Evolutionary conservation across 495 filamentous ascomycete genomes (phyloP), one percentile per base, ranked within the genome.

Genomic region (Venustampulla echinocandica): DNA sequence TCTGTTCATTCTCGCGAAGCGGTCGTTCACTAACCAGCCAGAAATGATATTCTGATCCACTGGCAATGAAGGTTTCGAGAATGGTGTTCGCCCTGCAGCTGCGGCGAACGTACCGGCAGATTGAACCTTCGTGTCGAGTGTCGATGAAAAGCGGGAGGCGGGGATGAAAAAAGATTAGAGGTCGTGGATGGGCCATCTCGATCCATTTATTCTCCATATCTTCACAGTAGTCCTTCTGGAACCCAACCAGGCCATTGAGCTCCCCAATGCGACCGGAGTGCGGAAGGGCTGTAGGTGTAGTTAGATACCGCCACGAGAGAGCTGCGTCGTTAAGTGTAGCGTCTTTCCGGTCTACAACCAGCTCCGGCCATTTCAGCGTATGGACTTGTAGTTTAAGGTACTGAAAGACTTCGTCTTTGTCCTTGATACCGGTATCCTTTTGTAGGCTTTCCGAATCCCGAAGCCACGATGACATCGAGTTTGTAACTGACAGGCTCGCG

Each of bases 131-230:
- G 48, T 72, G 73, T 22, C 92, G 77, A 3, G 86, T 86, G 62
- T 98, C 92, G 50, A 98, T 89, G 66, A 88, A 95, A 11, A 98
- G 74, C 0, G 90, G 85, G 14, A 90, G 75, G 37, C 76, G 71
- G 4, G 82, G 81, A 56, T 87, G 85, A 63, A 92, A 90, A 56
- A 89, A 82, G 23, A 94, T 84, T 51, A 88, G 89, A 4, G 85
- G 85, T 27, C 88, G 79, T 4, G 92, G 89, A 58, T 87, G 84
- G 24, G 76, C 77, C 21, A 90, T 66, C 15, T 80, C 74, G 9
- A 75, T 66, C 85, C 86, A 95, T 32, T 84, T 76, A 63, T 90
- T 90, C 5, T 65, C 68, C 0, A 76, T 66, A 54, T 92, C 81
- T 6, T 74, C 65, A 46, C 76, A 84, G 58, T 96, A 96, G 27